These are phyloP conservation scores for Scenedesmus sp. DNA, from an alignment of 163 green algal species.

Conservation along the genomic window DNA sequence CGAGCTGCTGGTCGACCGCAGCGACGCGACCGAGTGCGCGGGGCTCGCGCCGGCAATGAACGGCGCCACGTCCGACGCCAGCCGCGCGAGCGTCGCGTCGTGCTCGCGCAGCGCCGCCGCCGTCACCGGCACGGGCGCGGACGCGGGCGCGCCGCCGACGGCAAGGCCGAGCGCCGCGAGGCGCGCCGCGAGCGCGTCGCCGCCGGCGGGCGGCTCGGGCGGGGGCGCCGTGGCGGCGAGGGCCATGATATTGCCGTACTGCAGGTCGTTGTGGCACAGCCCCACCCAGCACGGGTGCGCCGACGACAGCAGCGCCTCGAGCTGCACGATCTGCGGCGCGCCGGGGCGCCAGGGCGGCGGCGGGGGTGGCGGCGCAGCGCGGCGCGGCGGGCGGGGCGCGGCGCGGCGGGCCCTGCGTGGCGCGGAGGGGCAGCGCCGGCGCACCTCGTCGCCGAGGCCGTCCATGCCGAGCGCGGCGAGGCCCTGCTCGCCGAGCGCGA, in stretches of 20 bases:
- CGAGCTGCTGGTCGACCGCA: not conserved
- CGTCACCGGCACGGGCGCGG: not conserved
- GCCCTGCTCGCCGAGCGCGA: not conserved
- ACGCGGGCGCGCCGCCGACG: too few species aligned
- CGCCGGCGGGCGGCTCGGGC: too few species aligned
- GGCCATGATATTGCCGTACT: constrained; percentile 77
- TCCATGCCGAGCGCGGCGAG: constrained; percentile 19
- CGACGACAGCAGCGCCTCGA: constrained; percentile 42
- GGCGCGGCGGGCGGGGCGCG: too few species aligned
- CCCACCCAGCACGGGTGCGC: constrained; percentile 54
- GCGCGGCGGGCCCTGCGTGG: too few species aligned
- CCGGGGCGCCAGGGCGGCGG: too few species aligned
- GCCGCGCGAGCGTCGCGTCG: too few species aligned
- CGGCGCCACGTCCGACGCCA: too few species aligned
- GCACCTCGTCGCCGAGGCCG: constrained; percentile 5
- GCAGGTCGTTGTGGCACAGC: constrained; percentile 77
- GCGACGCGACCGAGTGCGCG: constrained; percentile 4
- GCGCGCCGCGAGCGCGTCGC: too few species aligned
- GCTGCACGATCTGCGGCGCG: constrained; percentile 51
- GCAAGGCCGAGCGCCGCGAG: too few species aligned
- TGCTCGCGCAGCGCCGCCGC: not conserved
- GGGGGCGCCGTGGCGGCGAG: not conserved
- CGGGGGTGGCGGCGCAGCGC: too few species aligned
- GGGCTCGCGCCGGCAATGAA: constrained; percentile 6
- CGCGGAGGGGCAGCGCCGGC: too few species aligned